Percentiles rank a stretch among this genome's conserved stretches.
phyloP scores from a whole-genome alignment of 2,329 filamentous ascomycete genomes.

The Phialocephala subalpina region DNA sequence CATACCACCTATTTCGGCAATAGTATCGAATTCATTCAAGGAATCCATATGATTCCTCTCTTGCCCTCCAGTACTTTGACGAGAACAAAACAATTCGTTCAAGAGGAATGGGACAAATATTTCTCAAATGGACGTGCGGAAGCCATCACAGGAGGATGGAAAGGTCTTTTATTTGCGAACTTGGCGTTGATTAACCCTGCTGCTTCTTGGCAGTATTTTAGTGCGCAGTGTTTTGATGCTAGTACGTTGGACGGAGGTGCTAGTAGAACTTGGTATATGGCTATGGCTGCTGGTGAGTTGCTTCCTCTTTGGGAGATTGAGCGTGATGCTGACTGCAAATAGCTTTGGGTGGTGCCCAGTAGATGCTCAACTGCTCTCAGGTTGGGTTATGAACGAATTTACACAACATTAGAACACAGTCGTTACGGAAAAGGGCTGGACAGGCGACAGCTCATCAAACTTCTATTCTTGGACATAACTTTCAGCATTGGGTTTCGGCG shows the following conservation, averaged over 20 bases:
- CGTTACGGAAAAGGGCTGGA: background rate
- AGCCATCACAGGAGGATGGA: slow-evolving; percentile 79
- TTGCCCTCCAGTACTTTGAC: slow-evolving; percentile 65
- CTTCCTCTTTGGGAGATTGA: background rate
- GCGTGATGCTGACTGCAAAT: background rate
- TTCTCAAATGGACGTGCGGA: slow-evolving; percentile 75
- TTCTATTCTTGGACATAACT: slow-evolving; percentile 6
- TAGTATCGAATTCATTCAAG: slow-evolving; percentile 75
- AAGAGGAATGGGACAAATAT: slow-evolving; percentile 82
- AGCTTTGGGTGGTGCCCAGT: slow-evolving; percentile 15
- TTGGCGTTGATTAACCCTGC: slow-evolving; percentile 78
- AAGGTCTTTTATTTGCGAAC: slow-evolving; percentile 84
- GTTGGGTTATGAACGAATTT: background rate
- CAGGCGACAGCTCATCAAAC: background rate
- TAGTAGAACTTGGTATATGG: slow-evolving; percentile 84
- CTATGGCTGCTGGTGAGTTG: slow-evolving; percentile 71
- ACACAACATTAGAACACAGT: background rate
- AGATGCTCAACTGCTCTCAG: background rate
- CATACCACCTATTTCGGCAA: slow-evolving; percentile 89
- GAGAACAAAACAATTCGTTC: slow-evolving; percentile 74
- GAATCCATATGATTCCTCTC: slow-evolving; percentile 46
- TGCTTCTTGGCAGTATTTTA: slow-evolving; percentile 79
- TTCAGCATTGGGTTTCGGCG: background rate
- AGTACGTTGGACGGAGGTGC: slow-evolving; percentile 83
- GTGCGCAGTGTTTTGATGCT: slow-evolving; percentile 68